Evolutionary conservation across 2,329 filamentous ascomycete genomes (phyloP).

Genomic region (Exophiala viscosa): DNA sequence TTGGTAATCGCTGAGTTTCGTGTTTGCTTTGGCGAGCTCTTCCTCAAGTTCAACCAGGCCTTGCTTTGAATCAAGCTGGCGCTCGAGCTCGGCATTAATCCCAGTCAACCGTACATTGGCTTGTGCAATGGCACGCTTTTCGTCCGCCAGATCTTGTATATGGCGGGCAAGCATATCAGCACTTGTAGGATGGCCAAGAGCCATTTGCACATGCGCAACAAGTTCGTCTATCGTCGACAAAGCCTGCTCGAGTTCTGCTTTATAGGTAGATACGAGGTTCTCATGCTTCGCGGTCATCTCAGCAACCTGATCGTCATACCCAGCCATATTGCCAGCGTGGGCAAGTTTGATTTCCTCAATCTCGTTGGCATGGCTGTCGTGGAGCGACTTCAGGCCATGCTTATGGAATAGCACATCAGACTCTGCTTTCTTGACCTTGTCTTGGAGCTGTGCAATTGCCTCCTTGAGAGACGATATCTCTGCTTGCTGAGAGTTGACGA

Average conservation of each 20-base stretch:
- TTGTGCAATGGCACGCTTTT: constrained; percentile 23
- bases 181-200: constrained; percentile 27
- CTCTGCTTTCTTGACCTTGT: constrained; percentile 51
- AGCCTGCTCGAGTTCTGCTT: constrained; percentile 60
- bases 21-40: constrained; percentile 38
- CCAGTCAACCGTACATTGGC: constrained; percentile 21
- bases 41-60: constrained; percentile 30
- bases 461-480: constrained; percentile 43
- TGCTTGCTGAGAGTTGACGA: constrained; percentile 54
- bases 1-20: constrained; percentile 44
- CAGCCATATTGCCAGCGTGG: constrained; percentile 31
- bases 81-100: constrained; percentile 28
- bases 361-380: constrained; percentile 36
- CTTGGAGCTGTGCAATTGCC: constrained; percentile 23
- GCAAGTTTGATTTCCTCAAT: constrained; percentile 29
- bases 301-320: constrained; percentile 35
- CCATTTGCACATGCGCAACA: constrained; percentile 20
- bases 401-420: constrained; percentile 53
- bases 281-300: constrained; percentile 50
- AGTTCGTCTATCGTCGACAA: constrained; percentile 20
- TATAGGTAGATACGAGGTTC: constrained; percentile 57
- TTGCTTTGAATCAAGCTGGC: constrained; percentile 24
- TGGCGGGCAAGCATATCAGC: constrained; percentile 29
- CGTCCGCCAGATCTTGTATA: constrained; percentile 26
- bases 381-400: constrained; percentile 39